These are phyloP conservation scores for Oryza nivara DNA, from an alignment of 176 grass and related monocot species.

Conservation along the genomic window DNA sequence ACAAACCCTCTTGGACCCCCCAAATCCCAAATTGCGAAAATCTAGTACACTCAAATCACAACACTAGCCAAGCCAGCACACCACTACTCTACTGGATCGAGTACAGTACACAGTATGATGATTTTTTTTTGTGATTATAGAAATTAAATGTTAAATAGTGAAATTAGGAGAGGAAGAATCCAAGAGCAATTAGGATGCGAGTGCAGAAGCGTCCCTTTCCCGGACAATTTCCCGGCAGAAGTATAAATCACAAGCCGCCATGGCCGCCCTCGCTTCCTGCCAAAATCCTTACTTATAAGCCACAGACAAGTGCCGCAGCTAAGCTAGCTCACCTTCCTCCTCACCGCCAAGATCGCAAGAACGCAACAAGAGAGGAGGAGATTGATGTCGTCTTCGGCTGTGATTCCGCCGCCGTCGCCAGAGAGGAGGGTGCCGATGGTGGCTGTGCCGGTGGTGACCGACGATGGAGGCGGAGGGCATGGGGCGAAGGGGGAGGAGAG, in stretches of 20 bases:
- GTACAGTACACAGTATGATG: not conserved
- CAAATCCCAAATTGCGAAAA: constrained; percentile 11
- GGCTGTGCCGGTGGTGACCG: constrained; percentile 39
- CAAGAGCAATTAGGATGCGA: not conserved
- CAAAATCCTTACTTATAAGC: constrained; percentile 56
- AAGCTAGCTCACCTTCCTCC: not conserved
- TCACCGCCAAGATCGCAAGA: not conserved
- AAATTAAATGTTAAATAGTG: not conserved
- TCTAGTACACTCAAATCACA: not conserved
- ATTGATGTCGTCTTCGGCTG: constrained; percentile 44
- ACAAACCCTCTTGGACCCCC: constrained; percentile 25
- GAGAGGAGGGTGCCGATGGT: constrained; percentile 43
- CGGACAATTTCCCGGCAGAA: constrained; percentile 45
- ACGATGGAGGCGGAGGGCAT: constrained; percentile 20
- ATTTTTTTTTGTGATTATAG: not conserved
- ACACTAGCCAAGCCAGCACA: not conserved
- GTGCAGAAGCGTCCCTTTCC: not conserved
- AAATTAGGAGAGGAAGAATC: constrained; percentile 11
- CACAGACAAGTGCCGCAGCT: constrained; percentile 38
- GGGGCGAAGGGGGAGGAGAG: constrained; percentile 23
- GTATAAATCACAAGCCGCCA: constrained; percentile 45
- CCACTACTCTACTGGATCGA: not conserved
- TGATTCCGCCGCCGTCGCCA: constrained; percentile 17
- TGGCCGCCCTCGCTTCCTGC: constrained; percentile 30
- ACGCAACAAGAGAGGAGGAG: not conserved